Conservation (phyloP, 2,329 filamentous ascomycete genomes). For the Aspergillus floridensis region DNA sequence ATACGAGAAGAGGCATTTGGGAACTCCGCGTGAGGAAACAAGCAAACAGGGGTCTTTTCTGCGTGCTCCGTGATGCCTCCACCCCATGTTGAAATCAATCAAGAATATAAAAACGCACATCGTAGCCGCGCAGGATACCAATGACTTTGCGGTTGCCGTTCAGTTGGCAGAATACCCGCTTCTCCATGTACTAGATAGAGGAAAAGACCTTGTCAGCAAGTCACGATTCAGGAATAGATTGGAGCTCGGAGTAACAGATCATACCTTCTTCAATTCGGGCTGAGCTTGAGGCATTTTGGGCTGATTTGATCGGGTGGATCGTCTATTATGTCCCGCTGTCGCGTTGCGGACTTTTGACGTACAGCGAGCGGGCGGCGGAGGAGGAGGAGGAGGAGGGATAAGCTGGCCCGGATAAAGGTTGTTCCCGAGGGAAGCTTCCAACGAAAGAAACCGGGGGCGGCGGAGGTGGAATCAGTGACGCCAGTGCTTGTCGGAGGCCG, state of each 20-base stretch:
- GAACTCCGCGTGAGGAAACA: too few species aligned
- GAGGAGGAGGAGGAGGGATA: slow-evolving; percentile 15
- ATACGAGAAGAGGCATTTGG: too few species aligned
- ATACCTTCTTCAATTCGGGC: slow-evolving; percentile 96
- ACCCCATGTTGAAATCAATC: too few species aligned
- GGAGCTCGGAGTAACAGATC: slow-evolving; percentile 7
- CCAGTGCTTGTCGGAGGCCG: too few species aligned
- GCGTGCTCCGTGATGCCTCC: too few species aligned
- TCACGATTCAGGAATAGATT: not conserved
- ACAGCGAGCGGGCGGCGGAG: slow-evolving; percentile 11
- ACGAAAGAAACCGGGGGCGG: slow-evolving; percentile 2
- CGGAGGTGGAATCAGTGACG: slow-evolving; percentile 7
- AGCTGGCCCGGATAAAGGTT: slow-evolving; percentile 36
- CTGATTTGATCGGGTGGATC: slow-evolving; percentile 21
- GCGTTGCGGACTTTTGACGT: slow-evolving; percentile 30
- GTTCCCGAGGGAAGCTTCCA: slow-evolving; percentile 29
- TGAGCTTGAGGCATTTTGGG: slow-evolving; percentile 93
- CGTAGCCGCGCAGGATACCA: slow-evolving; percentile 89
- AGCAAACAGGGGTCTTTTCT: too few species aligned
- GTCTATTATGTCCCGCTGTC: slow-evolving; percentile 23
- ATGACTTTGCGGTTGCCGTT: slow-evolving; percentile 98
- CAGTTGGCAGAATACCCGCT: slow-evolving; percentile 94
- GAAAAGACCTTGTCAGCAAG: not conserved
- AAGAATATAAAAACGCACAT: slow-evolving; percentile 60
- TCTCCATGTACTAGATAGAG: slow-evolving; percentile 83